phyloP scores from a whole-genome alignment of 106 monocot genomes.

The Iris macrosiphon region DNA sequence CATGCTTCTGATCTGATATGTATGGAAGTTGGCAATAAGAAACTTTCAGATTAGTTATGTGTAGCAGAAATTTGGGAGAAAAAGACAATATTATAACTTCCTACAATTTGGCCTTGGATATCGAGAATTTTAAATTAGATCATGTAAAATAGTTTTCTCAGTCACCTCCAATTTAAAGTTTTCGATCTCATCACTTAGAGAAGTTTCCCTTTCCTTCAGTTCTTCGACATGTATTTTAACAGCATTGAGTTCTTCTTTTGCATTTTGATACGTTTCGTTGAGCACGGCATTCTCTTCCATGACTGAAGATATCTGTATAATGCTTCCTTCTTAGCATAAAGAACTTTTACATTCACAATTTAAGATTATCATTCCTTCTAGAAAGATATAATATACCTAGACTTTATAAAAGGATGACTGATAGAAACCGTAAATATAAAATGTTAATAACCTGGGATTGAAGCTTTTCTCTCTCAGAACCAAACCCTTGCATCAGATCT shows the following conservation, averaged over 20 bases:
- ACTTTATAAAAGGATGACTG: no score
- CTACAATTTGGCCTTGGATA: no score
- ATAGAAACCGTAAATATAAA: no score
- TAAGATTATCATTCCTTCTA: no score
- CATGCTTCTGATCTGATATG: slow-evolving; percentile 49
- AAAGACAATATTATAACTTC: no score
- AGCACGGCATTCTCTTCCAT: slow-evolving; percentile 53
- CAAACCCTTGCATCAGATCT: slow-evolving; percentile 38
- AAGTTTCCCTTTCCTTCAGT: slow-evolving; percentile 32
- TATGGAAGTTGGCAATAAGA: slow-evolving; percentile 1
- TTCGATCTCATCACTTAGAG: slow-evolving; percentile 27
- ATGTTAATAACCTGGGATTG: slow-evolving; percentile 72
- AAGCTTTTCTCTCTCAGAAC: slow-evolving; percentile 39
- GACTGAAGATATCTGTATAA: slow-evolving; percentile 55
- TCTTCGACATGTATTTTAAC: slow-evolving; percentile 45
- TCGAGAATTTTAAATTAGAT: no score
- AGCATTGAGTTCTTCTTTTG: slow-evolving; percentile 52
- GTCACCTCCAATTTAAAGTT: slow-evolving; percentile 33
- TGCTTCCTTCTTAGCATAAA: neutral
- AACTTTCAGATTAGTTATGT: neutral
- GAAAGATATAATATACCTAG: no score
- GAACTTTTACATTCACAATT: no score
- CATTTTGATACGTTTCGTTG: slow-evolving; percentile 35
- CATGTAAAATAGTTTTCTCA: slow-evolving; percentile 38
- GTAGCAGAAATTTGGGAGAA: no score